Evolutionary conservation across 163 green algal genomes (phyloP).

Genomic region (Picocystis sp.): DNA sequence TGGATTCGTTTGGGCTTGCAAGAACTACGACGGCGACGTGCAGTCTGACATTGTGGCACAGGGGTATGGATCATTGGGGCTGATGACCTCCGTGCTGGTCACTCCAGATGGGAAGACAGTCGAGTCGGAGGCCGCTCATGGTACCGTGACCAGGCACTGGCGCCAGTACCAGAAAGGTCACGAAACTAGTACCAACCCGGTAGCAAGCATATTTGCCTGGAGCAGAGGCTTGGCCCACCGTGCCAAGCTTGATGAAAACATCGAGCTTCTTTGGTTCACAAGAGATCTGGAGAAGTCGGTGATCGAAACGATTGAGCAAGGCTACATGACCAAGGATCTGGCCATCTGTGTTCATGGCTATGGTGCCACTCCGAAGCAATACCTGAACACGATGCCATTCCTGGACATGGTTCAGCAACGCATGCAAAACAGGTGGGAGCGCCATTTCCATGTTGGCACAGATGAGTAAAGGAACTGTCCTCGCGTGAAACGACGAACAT

Average conservation of each 20-base stretch:
- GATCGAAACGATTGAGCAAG: slow-evolving; percentile 67
- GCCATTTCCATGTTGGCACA: too few relatives aligned
- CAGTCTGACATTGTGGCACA: slow-evolving; percentile 92
- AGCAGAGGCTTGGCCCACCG: slow-evolving; percentile 75
- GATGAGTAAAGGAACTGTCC: too few relatives aligned
- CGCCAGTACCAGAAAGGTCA: slow-evolving; percentile 87
- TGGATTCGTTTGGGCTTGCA: slow-evolving; percentile 94
- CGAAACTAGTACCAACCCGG: slow-evolving; percentile 82
- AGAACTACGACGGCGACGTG: slow-evolving; percentile 61
- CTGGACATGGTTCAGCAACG: slow-evolving; percentile 38
- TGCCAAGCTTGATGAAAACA: slow-evolving; percentile 81
- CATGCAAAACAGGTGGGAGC: too few relatives aligned
- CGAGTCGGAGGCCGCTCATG: slow-evolving; percentile 87
- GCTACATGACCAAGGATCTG: slow-evolving; percentile 91
- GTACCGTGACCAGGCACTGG: slow-evolving; percentile 90
- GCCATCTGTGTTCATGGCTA: slow-evolving; percentile 74
- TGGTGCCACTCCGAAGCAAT: slow-evolving; percentile 56
- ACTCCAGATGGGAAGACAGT: slow-evolving; percentile 84
- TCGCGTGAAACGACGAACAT: too few relatives aligned
- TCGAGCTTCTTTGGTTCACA: slow-evolving; percentile 43
- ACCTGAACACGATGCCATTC: slow-evolving; percentile 89
- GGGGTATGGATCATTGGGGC: slow-evolving; percentile 80
- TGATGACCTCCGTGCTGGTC: slow-evolving; percentile 91
- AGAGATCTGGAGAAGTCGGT: slow-evolving; percentile 63
- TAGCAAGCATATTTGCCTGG: slow-evolving; percentile 93